Evolutionary conservation across 768 basidiomycete species (phyloP), one percentile per base, ranked within the genome.

Genomic region (Podaxis rugospora): DNA sequence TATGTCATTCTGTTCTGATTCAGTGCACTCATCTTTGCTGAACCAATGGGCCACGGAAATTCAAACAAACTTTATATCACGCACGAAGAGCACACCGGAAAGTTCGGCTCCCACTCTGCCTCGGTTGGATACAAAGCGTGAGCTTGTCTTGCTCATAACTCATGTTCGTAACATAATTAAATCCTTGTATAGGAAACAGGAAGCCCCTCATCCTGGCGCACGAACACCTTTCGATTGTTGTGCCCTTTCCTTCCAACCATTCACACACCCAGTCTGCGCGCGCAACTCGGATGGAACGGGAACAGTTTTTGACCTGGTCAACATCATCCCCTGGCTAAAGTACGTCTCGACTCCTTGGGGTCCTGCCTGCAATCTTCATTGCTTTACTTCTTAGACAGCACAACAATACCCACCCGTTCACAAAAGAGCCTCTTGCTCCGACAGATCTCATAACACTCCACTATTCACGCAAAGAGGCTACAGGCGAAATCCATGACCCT

Each of bases 311-410:
- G 95, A 96, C 66, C 76, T 97, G 44, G 82, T 94, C 55, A 95
- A 93, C 71, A 95, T 96, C 67, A 89, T 97, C 51, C 93, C 94
- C 32, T 97, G 94, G 89, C 81, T 98, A 50, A 93, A 96, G 95
- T 88, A 69, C 65, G 86, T 78, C 35, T 36, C 11, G 16, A 32
- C 25, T 50, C n/a, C 13, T 11, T 57, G 32, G 7, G 28, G 39
- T 51, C 21, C 54, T 32, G 9, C 57, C 36, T 51, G n/a, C 32
- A 21, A 57, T 16, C 59, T 11, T 59, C 44, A 60, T 51, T 39
- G 36, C 55, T 58, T 59, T 53, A 52, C 63, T 66, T 59, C 64
- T 55, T 65, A 93, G 91, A 70, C 89, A 91, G 67, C 92, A 93
- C 69, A 78, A 92, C 66, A 92, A 94, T 64, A 84, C 81, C 1